phyloP scores from a whole-genome alignment of 1,284 basidiomycete species.

The Golubevia pallescens region DNA sequence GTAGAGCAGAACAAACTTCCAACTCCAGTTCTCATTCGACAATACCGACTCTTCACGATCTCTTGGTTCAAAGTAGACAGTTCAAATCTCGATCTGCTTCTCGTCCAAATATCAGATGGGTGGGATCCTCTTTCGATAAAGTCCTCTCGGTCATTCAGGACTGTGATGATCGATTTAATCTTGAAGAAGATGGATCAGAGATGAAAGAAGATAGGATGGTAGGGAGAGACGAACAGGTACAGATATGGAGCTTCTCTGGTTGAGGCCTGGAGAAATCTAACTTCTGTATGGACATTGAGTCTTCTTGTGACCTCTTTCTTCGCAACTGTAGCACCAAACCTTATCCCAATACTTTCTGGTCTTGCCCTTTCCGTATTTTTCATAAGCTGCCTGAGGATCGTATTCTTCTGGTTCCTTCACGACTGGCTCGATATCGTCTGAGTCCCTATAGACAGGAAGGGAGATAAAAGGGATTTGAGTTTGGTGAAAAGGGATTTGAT shows the following conservation, averaged over 20 bases:
- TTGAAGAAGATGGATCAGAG: background rate
- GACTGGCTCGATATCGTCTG: background rate
- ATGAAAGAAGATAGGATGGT: background rate
- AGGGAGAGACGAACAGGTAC: slow-evolving; percentile 15
- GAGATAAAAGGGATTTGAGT: too few species aligned
- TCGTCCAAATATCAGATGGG: slow-evolving; percentile 18
- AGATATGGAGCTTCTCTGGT: slow-evolving; percentile 33
- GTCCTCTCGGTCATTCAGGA: slow-evolving; percentile 26
- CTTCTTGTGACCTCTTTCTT: background rate
- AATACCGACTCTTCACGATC: slow-evolving; percentile 3
- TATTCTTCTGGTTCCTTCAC: background rate
- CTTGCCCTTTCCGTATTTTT: background rate
- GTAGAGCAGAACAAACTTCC: background rate
- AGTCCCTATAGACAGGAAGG: too few species aligned
- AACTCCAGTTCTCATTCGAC: background rate
- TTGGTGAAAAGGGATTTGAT: too few species aligned
- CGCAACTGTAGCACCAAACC: background rate
- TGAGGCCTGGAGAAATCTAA: too few species aligned
- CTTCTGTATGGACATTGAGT: too few species aligned
- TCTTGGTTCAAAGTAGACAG: slow-evolving; percentile 10
- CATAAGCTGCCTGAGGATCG: background rate
- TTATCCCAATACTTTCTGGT: background rate
- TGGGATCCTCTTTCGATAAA: slow-evolving; percentile 33
- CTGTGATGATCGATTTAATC: background rate
- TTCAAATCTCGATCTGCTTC: slow-evolving; percentile 12